Conservation (phyloP, 129 eudicot species). For the Apium graveolens region DNA sequence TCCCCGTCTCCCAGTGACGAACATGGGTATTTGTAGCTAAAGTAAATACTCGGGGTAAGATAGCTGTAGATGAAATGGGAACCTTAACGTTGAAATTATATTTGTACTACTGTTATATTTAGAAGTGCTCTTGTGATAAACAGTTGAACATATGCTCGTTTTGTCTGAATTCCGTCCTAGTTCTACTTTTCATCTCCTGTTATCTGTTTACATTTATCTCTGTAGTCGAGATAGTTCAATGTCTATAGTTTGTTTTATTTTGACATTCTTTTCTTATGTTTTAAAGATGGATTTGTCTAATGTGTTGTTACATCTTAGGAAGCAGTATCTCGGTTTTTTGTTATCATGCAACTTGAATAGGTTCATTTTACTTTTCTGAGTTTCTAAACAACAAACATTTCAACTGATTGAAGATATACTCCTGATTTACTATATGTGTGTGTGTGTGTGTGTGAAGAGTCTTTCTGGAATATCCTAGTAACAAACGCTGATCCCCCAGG, state of each 20-base stretch:
- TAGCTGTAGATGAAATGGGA: neutral
- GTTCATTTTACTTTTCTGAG: neutral
- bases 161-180: neutral
- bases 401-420: neutral
- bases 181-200: neutral
- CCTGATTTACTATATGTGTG: neutral
- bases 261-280: neutral
- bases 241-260: neutral
- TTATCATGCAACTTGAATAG: neutral
- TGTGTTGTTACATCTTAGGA: neutral
- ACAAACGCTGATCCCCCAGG: neutral
- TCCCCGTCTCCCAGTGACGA: neutral
- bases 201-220: neutral
- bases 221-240: neutral
- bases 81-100: neutral
- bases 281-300: neutral
- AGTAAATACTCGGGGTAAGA: neutral
- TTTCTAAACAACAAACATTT: neutral
- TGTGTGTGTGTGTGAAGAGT: neutral
- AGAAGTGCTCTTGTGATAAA: neutral
- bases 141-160: neutral
- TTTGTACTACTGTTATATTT: neutral
- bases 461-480: neutral
- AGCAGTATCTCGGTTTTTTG: neutral
- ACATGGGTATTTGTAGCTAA: neutral